phyloP scores from a whole-genome alignment of 1,284 basidiomycete genomes.

The Singerocomus inundabilis region DNA sequence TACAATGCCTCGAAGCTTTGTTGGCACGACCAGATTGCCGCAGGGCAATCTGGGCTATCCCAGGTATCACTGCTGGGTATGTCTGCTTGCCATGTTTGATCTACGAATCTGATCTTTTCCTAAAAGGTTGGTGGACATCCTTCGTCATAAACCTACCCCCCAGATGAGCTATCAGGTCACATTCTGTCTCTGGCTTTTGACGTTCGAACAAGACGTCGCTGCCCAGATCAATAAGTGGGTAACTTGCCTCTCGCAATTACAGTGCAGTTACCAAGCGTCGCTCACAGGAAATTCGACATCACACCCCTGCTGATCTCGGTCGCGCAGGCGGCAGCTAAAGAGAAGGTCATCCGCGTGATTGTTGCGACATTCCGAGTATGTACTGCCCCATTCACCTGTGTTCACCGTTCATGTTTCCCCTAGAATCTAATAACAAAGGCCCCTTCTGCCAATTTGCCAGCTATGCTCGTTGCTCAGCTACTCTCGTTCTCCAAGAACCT shows the following conservation, averaged over 20 bases:
- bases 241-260: background rate
- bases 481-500: constrained; percentile 88
- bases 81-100: constrained; percentile 6
- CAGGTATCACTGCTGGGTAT: constrained; percentile 67
- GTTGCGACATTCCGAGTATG: constrained; percentile 85
- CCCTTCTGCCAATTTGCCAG: constrained; percentile 80
- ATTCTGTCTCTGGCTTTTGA: constrained; percentile 92
- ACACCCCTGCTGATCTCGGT: constrained; percentile 86
- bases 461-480: constrained; percentile 88
- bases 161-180: constrained; percentile 95
- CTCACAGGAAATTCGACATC: constrained; percentile 78
- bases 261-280: background rate
- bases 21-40: constrained; percentile 80
- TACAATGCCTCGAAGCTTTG: constrained; percentile 88
- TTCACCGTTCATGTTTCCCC: constrained; percentile 1
- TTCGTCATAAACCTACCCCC: constrained; percentile 74
- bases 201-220: constrained; percentile 85
- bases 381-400: background rate
- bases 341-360: constrained; percentile 96
- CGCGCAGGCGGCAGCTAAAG: constrained; percentile 90
- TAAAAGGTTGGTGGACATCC: constrained; percentile 70
- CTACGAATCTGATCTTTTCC: background rate
- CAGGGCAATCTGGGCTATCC: constrained; percentile 66
- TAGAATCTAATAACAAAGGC: constrained; percentile 88
- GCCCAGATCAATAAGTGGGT: constrained; percentile 77